Conservation (phyloP, 2,329 filamentous ascomycete species). For the Cercospora citrullina region DNA sequence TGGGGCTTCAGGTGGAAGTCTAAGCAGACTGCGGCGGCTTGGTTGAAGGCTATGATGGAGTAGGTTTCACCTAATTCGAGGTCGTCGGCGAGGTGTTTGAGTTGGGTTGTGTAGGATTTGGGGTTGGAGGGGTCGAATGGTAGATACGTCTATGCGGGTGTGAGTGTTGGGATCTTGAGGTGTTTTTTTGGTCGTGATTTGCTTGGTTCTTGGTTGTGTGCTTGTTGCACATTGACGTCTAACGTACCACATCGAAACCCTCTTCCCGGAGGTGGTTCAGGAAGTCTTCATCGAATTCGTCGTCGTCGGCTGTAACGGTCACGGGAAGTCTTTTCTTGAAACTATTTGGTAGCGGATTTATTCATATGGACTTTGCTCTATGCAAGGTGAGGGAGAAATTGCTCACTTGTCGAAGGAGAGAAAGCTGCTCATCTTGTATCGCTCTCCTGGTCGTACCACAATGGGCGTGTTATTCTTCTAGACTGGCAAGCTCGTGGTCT, state of each 20-base stretch:
- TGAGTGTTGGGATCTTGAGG: background rate
- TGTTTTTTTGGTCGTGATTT: background rate
- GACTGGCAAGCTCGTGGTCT: background rate
- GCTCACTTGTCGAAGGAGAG: background rate
- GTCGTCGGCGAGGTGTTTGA: conserved; percentile 43
- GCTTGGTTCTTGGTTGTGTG: no score
- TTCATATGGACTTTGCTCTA: background rate
- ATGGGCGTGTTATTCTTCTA: no score
- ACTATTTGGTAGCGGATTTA: conserved; percentile 13
- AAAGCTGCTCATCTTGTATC: background rate
- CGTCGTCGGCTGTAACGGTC: conserved; percentile 38
- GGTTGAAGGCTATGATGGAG: conserved; percentile 43
- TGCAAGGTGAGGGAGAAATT: background rate
- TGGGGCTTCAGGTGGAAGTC: conserved; percentile 45
- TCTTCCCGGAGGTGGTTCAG: conserved; percentile 46
- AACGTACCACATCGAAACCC: conserved; percentile 41
- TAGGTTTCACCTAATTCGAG: conserved; percentile 39
- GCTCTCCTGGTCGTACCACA: no score
- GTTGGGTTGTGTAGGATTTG: conserved; percentile 36
- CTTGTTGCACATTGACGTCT: background rate
- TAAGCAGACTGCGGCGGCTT: conserved; percentile 45
- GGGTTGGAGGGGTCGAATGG: conserved; percentile 27
- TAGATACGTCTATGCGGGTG: conserved; percentile 36
- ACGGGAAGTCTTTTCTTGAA: conserved; percentile 40
- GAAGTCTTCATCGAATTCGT: conserved; percentile 40